Percentiles rank a stretch among this genome's conserved stretches.
Evolutionary conservation across 2,329 filamentous ascomycete species (phyloP).

Genomic region (Aspergillus phoenicis): DNA sequence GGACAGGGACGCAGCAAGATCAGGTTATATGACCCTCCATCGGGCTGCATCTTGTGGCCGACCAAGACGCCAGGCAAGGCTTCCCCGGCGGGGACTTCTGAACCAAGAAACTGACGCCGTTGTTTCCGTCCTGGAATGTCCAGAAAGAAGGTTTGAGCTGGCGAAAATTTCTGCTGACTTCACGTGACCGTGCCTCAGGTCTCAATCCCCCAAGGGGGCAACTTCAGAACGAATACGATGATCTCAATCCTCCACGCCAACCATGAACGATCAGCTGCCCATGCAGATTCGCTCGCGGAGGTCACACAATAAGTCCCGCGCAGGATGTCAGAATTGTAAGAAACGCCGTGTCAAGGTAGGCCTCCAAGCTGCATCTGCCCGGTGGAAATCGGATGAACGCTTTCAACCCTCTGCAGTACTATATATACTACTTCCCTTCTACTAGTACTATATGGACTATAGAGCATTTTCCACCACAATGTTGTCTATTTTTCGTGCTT

Average conservation of each 20-base stretch:
- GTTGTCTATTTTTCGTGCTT: slow-evolving; percentile 7
- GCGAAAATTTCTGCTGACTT: neutral
- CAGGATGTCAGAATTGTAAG: slow-evolving; percentile 39
- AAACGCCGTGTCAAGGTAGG: slow-evolving; percentile 39
- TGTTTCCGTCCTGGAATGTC: too few relatives aligned
- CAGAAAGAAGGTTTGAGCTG: too few relatives aligned
- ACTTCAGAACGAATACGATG: neutral
- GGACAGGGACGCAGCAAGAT: too few relatives aligned
- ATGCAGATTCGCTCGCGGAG: slow-evolving; percentile 27
- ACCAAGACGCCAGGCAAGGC: too few relatives aligned
- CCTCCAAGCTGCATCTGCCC: neutral
- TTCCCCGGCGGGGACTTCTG: too few relatives aligned
- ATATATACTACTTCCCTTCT: too few relatives aligned
- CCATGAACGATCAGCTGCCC: slow-evolving; percentile 9
- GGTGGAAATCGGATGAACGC: too few relatives aligned
- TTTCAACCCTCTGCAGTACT: too few relatives aligned
- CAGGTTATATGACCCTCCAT: too few relatives aligned
- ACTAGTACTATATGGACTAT: too few relatives aligned
- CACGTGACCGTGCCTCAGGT: neutral
- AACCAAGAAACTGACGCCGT: too few relatives aligned
- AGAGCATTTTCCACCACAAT: neutral
- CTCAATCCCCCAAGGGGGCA: neutral
- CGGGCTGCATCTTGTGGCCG: too few relatives aligned
- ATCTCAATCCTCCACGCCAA: neutral
- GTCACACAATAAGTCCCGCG: slow-evolving; percentile 37